Conservation (phyloP, 2,329 filamentous ascomycete species). For the Cadophora gregata region DNA sequence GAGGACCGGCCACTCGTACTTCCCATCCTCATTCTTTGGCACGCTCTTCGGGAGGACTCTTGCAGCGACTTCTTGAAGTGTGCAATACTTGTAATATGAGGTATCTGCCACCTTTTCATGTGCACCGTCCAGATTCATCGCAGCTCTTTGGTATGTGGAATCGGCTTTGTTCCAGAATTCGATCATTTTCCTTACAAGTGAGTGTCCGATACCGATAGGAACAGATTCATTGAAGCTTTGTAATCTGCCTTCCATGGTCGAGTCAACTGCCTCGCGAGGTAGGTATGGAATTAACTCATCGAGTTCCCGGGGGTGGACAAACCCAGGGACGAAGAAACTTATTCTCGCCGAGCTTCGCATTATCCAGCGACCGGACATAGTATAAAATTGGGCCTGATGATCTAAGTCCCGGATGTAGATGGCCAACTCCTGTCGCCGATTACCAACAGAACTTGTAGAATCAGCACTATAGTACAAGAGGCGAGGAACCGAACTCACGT, state of each 20-base stretch:
- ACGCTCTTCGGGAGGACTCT: constrained; percentile 45
- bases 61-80: constrained; percentile 52
- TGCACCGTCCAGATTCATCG: constrained; percentile 54
- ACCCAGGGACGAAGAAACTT: constrained; percentile 54
- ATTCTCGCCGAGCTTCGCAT: constrained; percentile 43
- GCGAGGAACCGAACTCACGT: constrained; percentile 30
- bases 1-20: constrained; percentile 56
- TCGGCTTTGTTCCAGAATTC: constrained; percentile 52
- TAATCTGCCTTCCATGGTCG: constrained; percentile 45
- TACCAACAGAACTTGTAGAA: constrained; percentile 28
- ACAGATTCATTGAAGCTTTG: constrained; percentile 48
- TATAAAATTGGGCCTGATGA: constrained; percentile 53
- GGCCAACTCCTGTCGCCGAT: constrained; percentile 47
- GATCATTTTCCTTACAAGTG: constrained; percentile 51
- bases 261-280: constrained; percentile 47
- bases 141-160: constrained; percentile 53
- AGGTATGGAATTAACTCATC: constrained; percentile 52
- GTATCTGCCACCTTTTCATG: constrained; percentile 53
- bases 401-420: constrained; percentile 54
- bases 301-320: constrained; percentile 50
- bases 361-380: constrained; percentile 55
- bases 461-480: constrained; percentile 23
- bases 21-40: constrained; percentile 39
- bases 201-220: constrained; percentile 52
- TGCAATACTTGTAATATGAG: constrained; percentile 49